Percentiles rank a stretch among this genome's conserved stretches.
Conservation (phyloP, 257 asterid species). For the Rauvolfia tetraphylla region DNA sequence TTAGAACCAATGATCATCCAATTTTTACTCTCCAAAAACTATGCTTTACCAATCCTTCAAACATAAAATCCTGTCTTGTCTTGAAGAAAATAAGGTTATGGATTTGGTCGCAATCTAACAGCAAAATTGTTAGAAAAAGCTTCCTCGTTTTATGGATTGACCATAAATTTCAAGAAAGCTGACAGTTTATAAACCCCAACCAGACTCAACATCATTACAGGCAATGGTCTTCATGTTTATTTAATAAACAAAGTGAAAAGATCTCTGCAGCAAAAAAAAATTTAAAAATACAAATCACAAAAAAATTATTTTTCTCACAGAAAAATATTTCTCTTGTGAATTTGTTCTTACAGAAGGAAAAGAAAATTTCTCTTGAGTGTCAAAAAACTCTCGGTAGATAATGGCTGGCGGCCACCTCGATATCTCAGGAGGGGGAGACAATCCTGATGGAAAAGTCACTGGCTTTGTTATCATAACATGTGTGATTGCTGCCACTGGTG, state of each 20-base stretch:
- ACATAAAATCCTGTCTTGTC: not conserved
- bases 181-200: not conserved
- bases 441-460: slow-evolving; percentile 42
- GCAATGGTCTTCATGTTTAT: not conserved
- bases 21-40: not conserved
- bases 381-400: not conserved
- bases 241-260: not conserved
- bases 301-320: not conserved
- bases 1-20: not conserved
- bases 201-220: not conserved
- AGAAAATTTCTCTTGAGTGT: no score
- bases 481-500: slow-evolving; percentile 52
- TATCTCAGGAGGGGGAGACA: slow-evolving; percentile 2
- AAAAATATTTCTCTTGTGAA: not conserved
- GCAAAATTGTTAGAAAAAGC: not conserved
- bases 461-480: slow-evolving; percentile 39
- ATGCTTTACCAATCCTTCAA: not conserved
- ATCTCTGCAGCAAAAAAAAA: not conserved
- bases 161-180: not conserved
- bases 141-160: not conserved
- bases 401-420: slow-evolving; percentile 43
- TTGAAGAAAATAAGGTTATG: not conserved
- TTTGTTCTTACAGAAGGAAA: not conserved
- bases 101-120: not conserved
- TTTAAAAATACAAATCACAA: not conserved